These are phyloP conservation scores for Alnus rubra DNA, from an alignment of 306 rosid species.

Conservation along the genomic window DNA sequence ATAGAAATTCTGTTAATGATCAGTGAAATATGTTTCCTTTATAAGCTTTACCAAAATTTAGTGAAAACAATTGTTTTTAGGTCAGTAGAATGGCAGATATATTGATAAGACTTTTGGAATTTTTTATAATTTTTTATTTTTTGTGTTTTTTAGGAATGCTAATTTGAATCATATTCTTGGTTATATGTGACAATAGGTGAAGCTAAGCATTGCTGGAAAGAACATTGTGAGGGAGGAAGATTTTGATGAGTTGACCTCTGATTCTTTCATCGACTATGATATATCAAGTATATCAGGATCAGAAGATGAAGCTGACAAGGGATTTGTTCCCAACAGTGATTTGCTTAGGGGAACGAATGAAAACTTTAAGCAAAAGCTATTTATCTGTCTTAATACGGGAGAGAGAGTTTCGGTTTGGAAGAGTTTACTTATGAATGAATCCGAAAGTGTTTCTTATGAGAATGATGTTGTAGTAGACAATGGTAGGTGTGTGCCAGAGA, in stretches of 20 bases:
- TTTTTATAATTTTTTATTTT: neutral
- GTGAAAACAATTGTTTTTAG: neutral
- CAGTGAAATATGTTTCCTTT: neutral
- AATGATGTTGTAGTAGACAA: conserved; percentile 27
- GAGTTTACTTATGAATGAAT: conserved; percentile 65
- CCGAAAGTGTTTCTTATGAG: conserved; percentile 49
- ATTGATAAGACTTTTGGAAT: neutral
- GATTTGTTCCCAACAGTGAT: conserved; percentile 26
- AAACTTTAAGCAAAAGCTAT: conserved; percentile 57
- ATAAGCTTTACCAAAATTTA: neutral
- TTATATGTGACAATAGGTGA: conserved; percentile 59
- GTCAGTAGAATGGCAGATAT: no score
- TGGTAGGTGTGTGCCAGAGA: conserved; percentile 25
- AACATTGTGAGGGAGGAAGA: conserved; percentile 88
- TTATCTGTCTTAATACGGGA: conserved; percentile 57
- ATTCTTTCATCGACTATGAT: conserved; percentile 78
- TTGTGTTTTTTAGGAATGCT: conserved; percentile 5
- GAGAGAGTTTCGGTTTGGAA: conserved; percentile 80
- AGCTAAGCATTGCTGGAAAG: conserved; percentile 85
- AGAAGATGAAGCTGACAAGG: conserved; percentile 71
- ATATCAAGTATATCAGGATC: conserved; percentile 97
- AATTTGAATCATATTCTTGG: neutral
- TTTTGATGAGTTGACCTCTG: conserved; percentile 81
- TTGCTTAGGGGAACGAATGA: conserved; percentile 33
- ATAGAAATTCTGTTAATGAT: neutral